Evolutionary conservation across 2,329 filamentous ascomycete species (phyloP).

Genomic region (Fusarium napiforme): DNA sequence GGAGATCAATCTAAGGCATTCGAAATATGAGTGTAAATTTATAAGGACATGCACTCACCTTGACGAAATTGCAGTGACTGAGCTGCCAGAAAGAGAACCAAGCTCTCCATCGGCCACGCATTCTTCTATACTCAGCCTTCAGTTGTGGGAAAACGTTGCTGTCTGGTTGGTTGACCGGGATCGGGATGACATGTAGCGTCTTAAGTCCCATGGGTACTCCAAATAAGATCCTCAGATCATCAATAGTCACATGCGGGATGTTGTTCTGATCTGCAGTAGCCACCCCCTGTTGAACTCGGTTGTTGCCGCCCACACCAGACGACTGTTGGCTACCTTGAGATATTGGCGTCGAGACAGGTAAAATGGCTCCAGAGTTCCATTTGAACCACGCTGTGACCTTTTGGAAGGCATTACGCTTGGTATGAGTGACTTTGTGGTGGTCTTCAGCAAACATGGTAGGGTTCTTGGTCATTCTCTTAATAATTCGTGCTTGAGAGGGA

Average conservation of each 20-base stretch:
- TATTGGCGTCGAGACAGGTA: background rate
- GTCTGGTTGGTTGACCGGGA: background rate
- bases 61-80: constrained; percentile 16
- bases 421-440: background rate
- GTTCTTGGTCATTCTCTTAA: background rate
- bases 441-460: background rate
- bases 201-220: constrained; percentile 4
- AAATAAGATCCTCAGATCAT: constrained; percentile 4
- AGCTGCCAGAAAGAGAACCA: constrained; percentile 21
- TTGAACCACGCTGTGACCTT: background rate
- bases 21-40: background rate
- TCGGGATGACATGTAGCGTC: background rate
- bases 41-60: background rate
- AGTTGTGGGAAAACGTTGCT: background rate
- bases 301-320: background rate
- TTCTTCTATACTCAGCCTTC: constrained; percentile 2
- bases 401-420: background rate
- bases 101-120: background rate
- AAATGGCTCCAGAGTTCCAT: background rate
- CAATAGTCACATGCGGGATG: background rate
- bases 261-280: background rate
- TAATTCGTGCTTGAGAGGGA: background rate
- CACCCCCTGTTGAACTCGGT: background rate
- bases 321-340: background rate
- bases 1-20: too few relatives aligned